Base-by-base conservation (phyloP, 495 filamentous ascomycete species). In the Daldinia bambusicola region DNA sequence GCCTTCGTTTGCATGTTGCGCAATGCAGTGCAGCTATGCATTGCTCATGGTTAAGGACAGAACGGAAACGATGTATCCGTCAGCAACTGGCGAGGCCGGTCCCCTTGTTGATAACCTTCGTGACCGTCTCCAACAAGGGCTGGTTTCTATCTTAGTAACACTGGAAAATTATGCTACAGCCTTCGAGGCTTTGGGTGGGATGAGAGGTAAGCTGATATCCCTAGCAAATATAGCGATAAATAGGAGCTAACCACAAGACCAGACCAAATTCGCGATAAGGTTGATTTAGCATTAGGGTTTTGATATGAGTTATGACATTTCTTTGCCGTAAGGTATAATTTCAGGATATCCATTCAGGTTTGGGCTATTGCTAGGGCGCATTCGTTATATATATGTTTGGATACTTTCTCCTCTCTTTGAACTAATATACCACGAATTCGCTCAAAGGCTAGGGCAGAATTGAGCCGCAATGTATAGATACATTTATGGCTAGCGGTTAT, bases 21-120 rank as follows among this genome's bases (percentile, higher is more conserved):
- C 87, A 8, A 89, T 89, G 86, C 87, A 89, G 70, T 84, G 84
- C 50, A 87, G 84, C 65, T 89, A 89, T 66, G 86, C 86, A 7
- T 80, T 89, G 75, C 80, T 89, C 22, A 89, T 89, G 87, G 80
- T 84, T 2, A 82, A 83, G 20, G 79, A 85, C 14, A 81, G 81
- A 55, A 86, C 83, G 14, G 84, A 84, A 34, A 81, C 83, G 13
- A 77, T 79, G 8, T 83, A 83, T 16, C 73, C 77, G 0, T 75
- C 73, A 16, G 69, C 75, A 60, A 78, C 77, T 13, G 62, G 75
- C n/a, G 66, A 69, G 43, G 70, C 69, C n/a, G 74, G 76, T 58
- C 70, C 80, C 3, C 81, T 80, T 0, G 83, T 83, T 20, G 77
- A 79, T 16, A 79, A 75, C 45, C 70, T 88, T 1, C 79, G 84